These are phyloP conservation scores for Aspergillus carlsbadensis DNA, from an alignment of 495 filamentous ascomycete genomes.

Conservation along the genomic window DNA sequence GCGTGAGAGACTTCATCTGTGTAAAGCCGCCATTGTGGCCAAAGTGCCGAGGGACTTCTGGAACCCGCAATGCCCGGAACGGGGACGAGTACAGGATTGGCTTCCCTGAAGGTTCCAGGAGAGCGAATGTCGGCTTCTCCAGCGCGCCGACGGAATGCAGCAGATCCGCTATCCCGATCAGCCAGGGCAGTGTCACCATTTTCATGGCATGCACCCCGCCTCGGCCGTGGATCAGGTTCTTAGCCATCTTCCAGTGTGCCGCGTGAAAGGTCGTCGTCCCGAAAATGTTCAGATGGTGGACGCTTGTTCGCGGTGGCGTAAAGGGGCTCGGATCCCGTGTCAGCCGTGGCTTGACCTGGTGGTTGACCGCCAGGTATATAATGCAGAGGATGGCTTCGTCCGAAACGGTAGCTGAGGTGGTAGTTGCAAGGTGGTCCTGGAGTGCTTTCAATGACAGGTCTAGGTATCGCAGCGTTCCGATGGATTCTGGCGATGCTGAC, in stretches of 20 bases:
- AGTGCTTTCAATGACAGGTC: background rate
- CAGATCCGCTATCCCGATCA: background rate
- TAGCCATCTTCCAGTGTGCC: background rate
- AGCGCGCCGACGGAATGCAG: background rate
- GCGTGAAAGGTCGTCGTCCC: background rate
- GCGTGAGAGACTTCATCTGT: background rate
- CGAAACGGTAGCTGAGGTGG: background rate
- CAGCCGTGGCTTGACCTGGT: background rate
- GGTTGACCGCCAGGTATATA: background rate
- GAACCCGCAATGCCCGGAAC: background rate
- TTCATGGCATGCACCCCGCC: background rate
- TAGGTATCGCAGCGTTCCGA: background rate
- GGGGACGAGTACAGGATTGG: background rate
- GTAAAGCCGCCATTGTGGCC: background rate
- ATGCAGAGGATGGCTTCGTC: background rate
- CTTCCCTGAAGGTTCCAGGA: background rate
- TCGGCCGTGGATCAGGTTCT: background rate
- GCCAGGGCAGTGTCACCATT: background rate
- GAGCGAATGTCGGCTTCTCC: background rate
- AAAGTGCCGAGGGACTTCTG: background rate
- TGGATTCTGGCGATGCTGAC: background rate
- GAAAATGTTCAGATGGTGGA: constrained; percentile 1
- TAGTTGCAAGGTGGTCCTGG: background rate
- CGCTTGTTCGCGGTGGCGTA: background rate
- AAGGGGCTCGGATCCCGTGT: background rate